A percentile compares a stretch with the other conserved stretches of the same genome.
phyloP scores from a whole-genome alignment of 129 eudicot genomes.

The Ambrosia artemisiifolia region DNA sequence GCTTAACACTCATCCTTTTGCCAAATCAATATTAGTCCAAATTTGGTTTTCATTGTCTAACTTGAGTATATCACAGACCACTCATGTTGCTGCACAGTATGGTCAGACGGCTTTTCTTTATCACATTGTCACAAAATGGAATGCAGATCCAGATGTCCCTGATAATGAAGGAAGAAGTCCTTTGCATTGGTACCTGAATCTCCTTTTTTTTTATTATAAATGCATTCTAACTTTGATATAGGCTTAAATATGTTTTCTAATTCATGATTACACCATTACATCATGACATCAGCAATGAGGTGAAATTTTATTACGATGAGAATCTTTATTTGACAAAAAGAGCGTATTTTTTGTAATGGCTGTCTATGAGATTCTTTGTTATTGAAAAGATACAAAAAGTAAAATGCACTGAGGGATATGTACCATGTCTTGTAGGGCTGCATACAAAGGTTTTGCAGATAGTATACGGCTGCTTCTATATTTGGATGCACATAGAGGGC shows the following conservation, averaged over 20 bases:
- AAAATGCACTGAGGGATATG: slow-evolving; percentile 9
- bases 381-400: background rate
- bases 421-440: slow-evolving; percentile 69
- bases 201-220: background rate
- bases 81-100: slow-evolving; percentile 97
- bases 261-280: slow-evolving; percentile 5
- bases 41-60: slow-evolving; percentile 2
- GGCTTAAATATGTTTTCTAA: slow-evolving; percentile 2
- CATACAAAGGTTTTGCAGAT: slow-evolving; percentile 99
- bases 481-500: slow-evolving; percentile 90
- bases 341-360: background rate
- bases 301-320: background rate
- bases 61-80: slow-evolving; percentile 50
- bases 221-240: background rate
- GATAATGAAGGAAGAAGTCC: slow-evolving; percentile 97
- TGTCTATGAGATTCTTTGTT: background rate
- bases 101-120: slow-evolving; percentile 95
- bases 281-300: background rate
- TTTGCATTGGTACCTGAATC: slow-evolving; percentile 81
- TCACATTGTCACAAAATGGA: slow-evolving; percentile 92
- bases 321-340: background rate
- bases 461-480: slow-evolving; percentile 92
- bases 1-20: background rate
- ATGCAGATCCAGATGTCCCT: slow-evolving; percentile 95
- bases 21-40: background rate